Evolutionary conservation across 2,329 filamentous ascomycete genomes (phyloP).

Genomic region (Exserohilum turcica): DNA sequence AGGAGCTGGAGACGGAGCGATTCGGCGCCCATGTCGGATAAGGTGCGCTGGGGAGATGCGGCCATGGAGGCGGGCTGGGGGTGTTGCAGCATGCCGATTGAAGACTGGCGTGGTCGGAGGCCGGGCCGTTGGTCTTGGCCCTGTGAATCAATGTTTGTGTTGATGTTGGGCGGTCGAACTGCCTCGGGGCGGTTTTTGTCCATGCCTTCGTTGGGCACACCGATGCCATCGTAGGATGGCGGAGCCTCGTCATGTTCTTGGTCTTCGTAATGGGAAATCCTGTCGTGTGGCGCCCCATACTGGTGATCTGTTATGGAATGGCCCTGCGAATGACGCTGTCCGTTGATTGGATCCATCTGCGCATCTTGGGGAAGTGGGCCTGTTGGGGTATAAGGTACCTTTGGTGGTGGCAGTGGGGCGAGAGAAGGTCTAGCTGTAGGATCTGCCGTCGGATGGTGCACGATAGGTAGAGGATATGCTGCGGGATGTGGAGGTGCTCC

Average conservation of each 20-base stretch:
- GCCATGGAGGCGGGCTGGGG: slow-evolving; percentile 48
- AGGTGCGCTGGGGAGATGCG: slow-evolving; percentile 44
- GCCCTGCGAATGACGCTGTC: slow-evolving; percentile 19
- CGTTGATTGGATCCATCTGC: slow-evolving; percentile 14
- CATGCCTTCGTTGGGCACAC: slow-evolving; percentile 37
- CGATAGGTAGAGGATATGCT: slow-evolving; percentile 36
- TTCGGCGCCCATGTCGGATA: slow-evolving; percentile 46
- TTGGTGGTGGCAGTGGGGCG: slow-evolving; percentile 31
- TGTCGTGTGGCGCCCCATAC: slow-evolving; percentile 9
- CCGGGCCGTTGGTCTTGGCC: slow-evolving; percentile 24
- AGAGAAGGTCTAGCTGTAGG: slow-evolving; percentile 22
- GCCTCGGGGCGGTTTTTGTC: slow-evolving; percentile 37
- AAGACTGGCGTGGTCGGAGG: slow-evolving; percentile 38
- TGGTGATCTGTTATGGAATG: slow-evolving; percentile 12
- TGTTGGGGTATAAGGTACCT: slow-evolving; percentile 32
- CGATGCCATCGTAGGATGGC: slow-evolving; percentile 42
- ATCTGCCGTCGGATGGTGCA: slow-evolving; percentile 23
- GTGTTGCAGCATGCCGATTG: slow-evolving; percentile 44
- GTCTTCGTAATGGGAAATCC: slow-evolving; percentile 28
- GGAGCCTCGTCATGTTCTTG: slow-evolving; percentile 38
- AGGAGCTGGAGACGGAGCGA: slow-evolving; percentile 43
- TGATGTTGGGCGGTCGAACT: slow-evolving; percentile 38
- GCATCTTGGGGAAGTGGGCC: slow-evolving; percentile 12
- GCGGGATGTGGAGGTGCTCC: slow-evolving; percentile 24
- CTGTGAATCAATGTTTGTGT: slow-evolving; percentile 22